Base-by-base conservation (phyloP, 352 stramenopile genomes). In the Phytophthora brassicae region DNA sequence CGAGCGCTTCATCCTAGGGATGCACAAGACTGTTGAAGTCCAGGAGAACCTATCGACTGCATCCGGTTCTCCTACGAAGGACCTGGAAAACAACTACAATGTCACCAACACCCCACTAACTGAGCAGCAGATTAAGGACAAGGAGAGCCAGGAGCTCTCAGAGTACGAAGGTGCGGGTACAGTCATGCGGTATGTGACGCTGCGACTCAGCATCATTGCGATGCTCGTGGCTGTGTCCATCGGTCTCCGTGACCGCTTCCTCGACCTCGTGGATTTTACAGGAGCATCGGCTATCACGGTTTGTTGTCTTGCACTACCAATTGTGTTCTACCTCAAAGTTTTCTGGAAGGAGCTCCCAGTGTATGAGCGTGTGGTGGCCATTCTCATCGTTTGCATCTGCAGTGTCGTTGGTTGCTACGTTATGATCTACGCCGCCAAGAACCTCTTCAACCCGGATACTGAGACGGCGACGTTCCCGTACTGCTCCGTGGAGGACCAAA, bases 221-320 rank as follows among this genome's bases (percentile, higher is more conserved):
- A 39, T 57, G 38, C 35, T 69, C 22, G 49, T 64, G 36, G 60
- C 31, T 33, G 66, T 31, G 7, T 70, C 66, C 19, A 73, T 73
- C 19, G 60, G 54, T 3, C 54, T 73, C 12, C 53, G 49, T 9
- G 60, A 73, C 44, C 47, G 70, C 49, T 73, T 73, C 56, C 60
- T 70, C 41, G 73, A 78, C 47, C 57, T 81, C 24, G 53, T 70
- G n/a, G 73, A 81, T 44, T 81, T 81, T 42, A 71, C 72, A 19
- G 73, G 73, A 6, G 70, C 73, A 3, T 77, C 70, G 39, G 53
- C 63, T 42, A 77, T 72, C 23, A 66, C 70, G 0, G 52, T 75
- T 12, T 77, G 66, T 58, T 81, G 73, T 49, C 74, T 79, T 11
- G 70, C 74, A 16, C 26, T 81, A 28, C 73, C 73, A 2, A 74